Percentiles rank a stretch among this genome's conserved stretches.
Conservation (phyloP, 1,284 basidiomycete genomes). For the Ceratobasidium theobromae region DNA sequence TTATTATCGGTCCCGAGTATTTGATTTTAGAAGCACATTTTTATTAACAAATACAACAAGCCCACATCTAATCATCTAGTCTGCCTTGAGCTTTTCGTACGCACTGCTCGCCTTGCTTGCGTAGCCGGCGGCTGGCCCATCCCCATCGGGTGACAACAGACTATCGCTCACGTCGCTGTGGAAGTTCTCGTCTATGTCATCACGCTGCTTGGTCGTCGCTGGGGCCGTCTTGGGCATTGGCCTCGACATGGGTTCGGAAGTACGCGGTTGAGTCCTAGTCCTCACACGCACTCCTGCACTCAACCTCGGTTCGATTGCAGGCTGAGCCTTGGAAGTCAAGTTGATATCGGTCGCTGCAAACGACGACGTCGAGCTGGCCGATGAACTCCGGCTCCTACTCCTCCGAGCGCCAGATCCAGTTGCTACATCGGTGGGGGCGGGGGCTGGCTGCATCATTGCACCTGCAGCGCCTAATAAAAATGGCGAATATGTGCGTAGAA, state of each 20-base stretch:
- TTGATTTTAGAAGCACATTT: too few relatives aligned
- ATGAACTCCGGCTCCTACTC: constrained; percentile 15
- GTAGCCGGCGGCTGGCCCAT: background rate
- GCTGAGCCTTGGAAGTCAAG: background rate
- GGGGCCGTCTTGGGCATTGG: background rate
- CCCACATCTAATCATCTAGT: too few relatives aligned
- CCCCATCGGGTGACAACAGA: background rate
- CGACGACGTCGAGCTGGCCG: constrained; percentile 15
- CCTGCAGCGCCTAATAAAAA: constrained; percentile 2
- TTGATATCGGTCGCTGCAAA: constrained; percentile 28
- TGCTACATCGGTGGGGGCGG: background rate
- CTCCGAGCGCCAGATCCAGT: background rate
- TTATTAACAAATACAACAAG: too few relatives aligned
- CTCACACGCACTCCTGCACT: background rate
- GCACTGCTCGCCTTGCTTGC: constrained; percentile 5
- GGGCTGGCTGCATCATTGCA: constrained; percentile 1
- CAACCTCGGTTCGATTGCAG: background rate
- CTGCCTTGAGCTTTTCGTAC: constrained; percentile 23
- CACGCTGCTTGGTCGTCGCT: too few relatives aligned
- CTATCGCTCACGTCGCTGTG: constrained; percentile 3
- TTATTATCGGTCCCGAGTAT: too few relatives aligned
- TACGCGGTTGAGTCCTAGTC: background rate
- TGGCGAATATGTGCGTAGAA: constrained; percentile 74
- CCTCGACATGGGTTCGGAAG: background rate
- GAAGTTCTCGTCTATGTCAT: constrained; percentile 3